Evolutionary conservation across 495 filamentous ascomycete species (phyloP).

Genomic region (Daldinia vernicosa): DNA sequence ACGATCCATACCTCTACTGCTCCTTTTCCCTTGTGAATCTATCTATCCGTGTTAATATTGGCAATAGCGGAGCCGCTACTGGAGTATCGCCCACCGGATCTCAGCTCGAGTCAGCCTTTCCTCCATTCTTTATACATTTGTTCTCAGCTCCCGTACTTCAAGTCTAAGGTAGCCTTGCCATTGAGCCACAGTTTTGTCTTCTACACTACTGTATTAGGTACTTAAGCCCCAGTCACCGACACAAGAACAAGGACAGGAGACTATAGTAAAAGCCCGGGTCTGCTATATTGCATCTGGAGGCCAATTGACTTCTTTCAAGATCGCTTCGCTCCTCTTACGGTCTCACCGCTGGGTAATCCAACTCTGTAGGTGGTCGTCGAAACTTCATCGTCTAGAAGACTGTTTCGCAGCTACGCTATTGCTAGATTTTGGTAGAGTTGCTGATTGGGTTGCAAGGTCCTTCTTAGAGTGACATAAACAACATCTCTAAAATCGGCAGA

Average conservation of each 20-base stretch:
- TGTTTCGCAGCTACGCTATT: constrained; percentile 13
- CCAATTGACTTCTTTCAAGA: constrained; percentile 8
- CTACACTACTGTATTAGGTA: constrained; percentile 3
- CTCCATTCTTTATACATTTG: constrained; percentile 14
- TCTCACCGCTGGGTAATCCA: constrained; percentile 11
- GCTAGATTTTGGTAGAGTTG: constrained; percentile 5
- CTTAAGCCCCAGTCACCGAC: constrained; percentile 2
- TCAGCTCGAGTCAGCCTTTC: constrained; percentile 33
- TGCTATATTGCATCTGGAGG: constrained; percentile 3
- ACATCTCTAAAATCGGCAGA: constrained; percentile 17
- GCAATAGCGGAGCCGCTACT: constrained; percentile 39
- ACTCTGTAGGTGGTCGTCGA: constrained; percentile 8
- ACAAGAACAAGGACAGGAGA: background rate
- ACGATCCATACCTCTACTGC: constrained; percentile 35
- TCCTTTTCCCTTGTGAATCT: constrained; percentile 10
- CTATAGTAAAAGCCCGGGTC: constrained; percentile 1
- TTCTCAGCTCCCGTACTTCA: constrained; percentile 11
- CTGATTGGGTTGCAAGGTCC: constrained; percentile 12
- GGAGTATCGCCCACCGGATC: constrained; percentile 24
- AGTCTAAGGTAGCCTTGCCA: constrained; percentile 15
- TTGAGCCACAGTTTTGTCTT: constrained; percentile 15
- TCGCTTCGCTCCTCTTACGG: constrained; percentile 3
- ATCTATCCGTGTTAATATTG: constrained; percentile 42
- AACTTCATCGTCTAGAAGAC: constrained; percentile 9
- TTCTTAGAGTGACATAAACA: constrained; percentile 12